phyloP scores from a whole-genome alignment of 2,329 filamentous ascomycete species.

The Beauveria australis region DNA sequence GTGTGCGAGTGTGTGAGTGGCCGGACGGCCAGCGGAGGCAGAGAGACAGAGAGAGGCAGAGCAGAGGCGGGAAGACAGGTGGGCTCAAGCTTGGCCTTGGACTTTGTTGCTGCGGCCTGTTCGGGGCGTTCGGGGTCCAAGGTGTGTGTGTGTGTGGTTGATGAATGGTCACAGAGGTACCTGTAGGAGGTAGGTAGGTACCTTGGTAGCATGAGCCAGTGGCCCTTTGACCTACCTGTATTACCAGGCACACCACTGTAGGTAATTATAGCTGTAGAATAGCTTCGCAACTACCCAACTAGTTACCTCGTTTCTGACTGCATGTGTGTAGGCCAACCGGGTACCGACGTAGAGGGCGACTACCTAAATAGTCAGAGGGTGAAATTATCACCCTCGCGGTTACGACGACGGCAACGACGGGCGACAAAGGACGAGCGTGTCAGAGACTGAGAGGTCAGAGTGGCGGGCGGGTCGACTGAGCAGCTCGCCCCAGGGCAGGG shows the following conservation, averaged over 20 bases:
- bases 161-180: background rate
- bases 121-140: background rate
- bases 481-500: conserved; percentile 1
- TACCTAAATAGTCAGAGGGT: no score
- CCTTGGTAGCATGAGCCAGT: background rate
- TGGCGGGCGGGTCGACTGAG: conserved; percentile 6
- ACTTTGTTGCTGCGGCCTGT: background rate
- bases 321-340: no score
- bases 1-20: background rate
- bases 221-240: background rate
- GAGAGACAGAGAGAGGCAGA: background rate
- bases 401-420: no score
- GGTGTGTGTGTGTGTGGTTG: no score
- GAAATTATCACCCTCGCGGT: no score
- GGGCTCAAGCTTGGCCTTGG: background rate
- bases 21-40: background rate
- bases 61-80: background rate
- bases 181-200: background rate
- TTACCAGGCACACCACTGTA: no score
- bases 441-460: conserved; percentile 8
- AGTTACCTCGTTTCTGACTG: no score
- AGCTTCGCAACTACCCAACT: no score
- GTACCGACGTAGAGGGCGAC: no score
- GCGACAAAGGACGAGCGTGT: background rate
- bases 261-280: no score